phyloP scores from a whole-genome alignment of 176 grass and related monocot genomes.

The Phragmites australis region DNA sequence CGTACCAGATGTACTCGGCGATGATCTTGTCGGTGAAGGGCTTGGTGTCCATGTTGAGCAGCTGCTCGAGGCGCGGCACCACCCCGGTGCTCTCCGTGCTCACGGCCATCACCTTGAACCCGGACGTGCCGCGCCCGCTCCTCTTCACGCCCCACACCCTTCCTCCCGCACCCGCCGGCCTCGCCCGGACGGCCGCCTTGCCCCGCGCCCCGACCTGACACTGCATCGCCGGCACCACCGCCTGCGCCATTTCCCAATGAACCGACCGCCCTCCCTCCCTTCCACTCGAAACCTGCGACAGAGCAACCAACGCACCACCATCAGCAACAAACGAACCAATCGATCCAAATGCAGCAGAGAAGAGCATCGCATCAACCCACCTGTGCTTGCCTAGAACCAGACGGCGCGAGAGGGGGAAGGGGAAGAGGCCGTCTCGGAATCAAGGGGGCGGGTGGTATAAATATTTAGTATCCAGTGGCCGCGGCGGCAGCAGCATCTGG shows the following conservation, averaged over 20 bases:
- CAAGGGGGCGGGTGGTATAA: constrained; percentile 18
- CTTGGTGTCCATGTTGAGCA: constrained; percentile 91
- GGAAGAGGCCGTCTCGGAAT: background rate
- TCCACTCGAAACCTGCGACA: constrained; percentile 39
- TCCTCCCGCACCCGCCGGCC: constrained; percentile 23
- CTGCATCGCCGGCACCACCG: constrained; percentile 80
- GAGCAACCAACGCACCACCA: background rate
- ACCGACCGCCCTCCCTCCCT: background rate
- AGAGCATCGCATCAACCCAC: background rate
- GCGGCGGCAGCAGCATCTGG: constrained; percentile 25
- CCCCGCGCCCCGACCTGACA: constrained; percentile 55
- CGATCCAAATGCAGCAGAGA: background rate
- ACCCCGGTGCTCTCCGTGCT: constrained; percentile 55
- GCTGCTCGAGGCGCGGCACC: constrained; percentile 74
- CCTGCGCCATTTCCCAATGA: constrained; percentile 68
- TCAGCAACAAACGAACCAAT: background rate
- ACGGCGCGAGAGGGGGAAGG: background rate
- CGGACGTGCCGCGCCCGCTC: constrained; percentile 40
- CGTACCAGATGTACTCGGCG: constrained; percentile 96
- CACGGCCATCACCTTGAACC: constrained; percentile 82
- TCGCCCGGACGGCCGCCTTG: constrained; percentile 40
- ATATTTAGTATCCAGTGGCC: constrained; percentile 39
- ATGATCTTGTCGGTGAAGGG: constrained; percentile 82
- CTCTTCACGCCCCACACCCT: constrained; percentile 75
- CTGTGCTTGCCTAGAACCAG: background rate